Conservation (phyloP, 805 yeast species). For the Wickerhamiella slavikovae region DNA sequence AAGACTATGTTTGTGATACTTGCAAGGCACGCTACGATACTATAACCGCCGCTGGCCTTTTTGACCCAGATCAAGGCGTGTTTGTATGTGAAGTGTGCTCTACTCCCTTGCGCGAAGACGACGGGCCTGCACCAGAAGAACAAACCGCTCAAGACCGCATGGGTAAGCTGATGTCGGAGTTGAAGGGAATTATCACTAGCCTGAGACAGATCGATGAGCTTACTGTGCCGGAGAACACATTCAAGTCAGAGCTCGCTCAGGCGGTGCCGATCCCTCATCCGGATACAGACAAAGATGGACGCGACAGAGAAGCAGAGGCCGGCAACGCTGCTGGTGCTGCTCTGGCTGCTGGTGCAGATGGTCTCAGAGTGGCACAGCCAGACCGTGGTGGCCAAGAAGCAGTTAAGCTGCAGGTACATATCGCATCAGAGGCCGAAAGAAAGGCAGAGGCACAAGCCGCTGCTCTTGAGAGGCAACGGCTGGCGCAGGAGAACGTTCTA, state of each 20-base stretch:
- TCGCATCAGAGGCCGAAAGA: slow-evolving; percentile 71
- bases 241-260: slow-evolving; percentile 62
- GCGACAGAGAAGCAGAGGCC: too few species aligned
- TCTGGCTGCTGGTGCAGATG: slow-evolving; percentile 6
- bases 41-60: slow-evolving; percentile 65
- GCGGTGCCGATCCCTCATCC: slow-evolving; percentile 37
- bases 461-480: slow-evolving; percentile 45
- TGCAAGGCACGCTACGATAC: slow-evolving; percentile 69
- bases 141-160: slow-evolving; percentile 62
- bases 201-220: slow-evolving; percentile 67
- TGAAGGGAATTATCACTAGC: slow-evolving; percentile 70
- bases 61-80: slow-evolving; percentile 60
- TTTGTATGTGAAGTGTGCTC: slow-evolving; percentile 78
- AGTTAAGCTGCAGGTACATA: slow-evolving; percentile 80
- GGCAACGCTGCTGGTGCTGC: slow-evolving; percentile 5
- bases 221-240: slow-evolving; percentile 68
- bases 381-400: slow-evolving; percentile 16
- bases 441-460: slow-evolving; percentile 45
- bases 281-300: slow-evolving; percentile 1
- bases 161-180: slow-evolving; percentile 68
- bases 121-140: slow-evolving; percentile 60
- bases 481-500: slow-evolving; percentile 74
- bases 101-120: slow-evolving; percentile 64
- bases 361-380: slow-evolving; percentile 7
- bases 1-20: slow-evolving; percentile 78